A percentile compares a stretch with the other conserved stretches of the same genome.
These are phyloP conservation scores for Nakazawaea peltata DNA, from an alignment of 805 yeast species.

Conservation along the genomic window DNA sequence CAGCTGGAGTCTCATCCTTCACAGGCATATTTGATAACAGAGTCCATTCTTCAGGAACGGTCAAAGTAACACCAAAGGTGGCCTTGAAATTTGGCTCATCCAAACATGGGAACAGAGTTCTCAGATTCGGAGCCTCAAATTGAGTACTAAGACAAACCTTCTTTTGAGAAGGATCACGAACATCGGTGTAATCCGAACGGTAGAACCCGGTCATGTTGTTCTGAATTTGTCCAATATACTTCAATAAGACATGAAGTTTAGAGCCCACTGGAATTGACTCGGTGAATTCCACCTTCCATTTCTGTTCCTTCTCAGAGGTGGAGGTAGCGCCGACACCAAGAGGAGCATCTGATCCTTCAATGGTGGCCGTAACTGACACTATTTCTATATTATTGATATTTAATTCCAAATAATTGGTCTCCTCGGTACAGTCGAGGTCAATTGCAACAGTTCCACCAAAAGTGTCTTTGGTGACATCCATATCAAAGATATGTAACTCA, in stretches of 20 bases:
- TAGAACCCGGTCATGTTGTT: constrained; percentile 53
- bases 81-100: constrained; percentile 53
- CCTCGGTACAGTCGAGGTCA: constrained; percentile 32
- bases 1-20: constrained; percentile 11
- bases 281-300: too few species aligned
- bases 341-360: too few species aligned
- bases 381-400: constrained; percentile 38
- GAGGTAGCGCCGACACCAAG: too few species aligned
- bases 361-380: too few species aligned
- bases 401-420: constrained; percentile 37
- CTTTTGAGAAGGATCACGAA: constrained; percentile 21
- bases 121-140: constrained; percentile 52
- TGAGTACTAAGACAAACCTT: constrained; percentile 42
- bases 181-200: constrained; percentile 33
- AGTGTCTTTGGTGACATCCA: constrained; percentile 38
- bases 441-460: constrained; percentile 42
- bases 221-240: constrained; percentile 36
- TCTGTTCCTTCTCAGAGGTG: too few species aligned
- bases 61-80: constrained; percentile 38
- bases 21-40: constrained; percentile 41
- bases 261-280: too few species aligned
- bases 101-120: constrained; percentile 50
- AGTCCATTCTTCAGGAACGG: constrained; percentile 24
- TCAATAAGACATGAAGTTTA: constrained; percentile 24
- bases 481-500: constrained; percentile 50